Percentiles rank a stretch among this genome's conserved stretches.
These are phyloP conservation scores for Tubosaeta sp. DNA, from an alignment of 768 basidiomycete species.

Conservation along the genomic window DNA sequence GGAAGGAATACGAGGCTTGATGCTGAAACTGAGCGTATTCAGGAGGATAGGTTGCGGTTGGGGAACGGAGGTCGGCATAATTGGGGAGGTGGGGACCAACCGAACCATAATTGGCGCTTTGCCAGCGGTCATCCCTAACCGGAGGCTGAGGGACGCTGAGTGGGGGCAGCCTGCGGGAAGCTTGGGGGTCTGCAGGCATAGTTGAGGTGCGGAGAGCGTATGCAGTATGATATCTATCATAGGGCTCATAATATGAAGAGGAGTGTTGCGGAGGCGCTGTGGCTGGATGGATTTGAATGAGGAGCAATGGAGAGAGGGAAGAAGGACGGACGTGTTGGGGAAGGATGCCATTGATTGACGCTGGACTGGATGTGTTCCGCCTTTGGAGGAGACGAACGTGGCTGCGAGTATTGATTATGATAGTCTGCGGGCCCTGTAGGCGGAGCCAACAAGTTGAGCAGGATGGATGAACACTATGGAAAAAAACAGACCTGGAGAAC, in stretches of 20 bases:
- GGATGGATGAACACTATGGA: conserved; percentile 49
- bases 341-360: conserved; percentile 43
- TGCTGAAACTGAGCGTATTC: conserved; percentile 47
- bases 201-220: conserved; percentile 48
- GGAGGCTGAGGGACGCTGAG: conserved; percentile 38
- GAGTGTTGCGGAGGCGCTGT: conserved; percentile 46
- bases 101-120: conserved; percentile 36
- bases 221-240: conserved; percentile 46
- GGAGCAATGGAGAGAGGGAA: conserved; percentile 4
- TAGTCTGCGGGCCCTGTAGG: conserved; percentile 58
- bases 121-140: conserved; percentile 51
- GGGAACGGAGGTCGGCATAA: conserved; percentile 52
- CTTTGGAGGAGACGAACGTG: conserved; percentile 59
- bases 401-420: conserved; percentile 58
- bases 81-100: conserved; percentile 34
- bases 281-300: conserved; percentile 7
- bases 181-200: conserved; percentile 43
- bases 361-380: conserved; percentile 51
- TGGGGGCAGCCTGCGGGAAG: conserved; percentile 58
- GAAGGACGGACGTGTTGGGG: conserved; percentile 31
- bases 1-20: conserved; percentile 31
- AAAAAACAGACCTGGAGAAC: conserved; percentile 82
- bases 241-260: conserved; percentile 51
- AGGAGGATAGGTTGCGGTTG: conserved; percentile 57
- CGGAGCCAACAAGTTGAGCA: conserved; percentile 55